Evolutionary conservation across 768 basidiomycete species (phyloP).

Genomic region (Tylopilus rubrobrunneus): DNA sequence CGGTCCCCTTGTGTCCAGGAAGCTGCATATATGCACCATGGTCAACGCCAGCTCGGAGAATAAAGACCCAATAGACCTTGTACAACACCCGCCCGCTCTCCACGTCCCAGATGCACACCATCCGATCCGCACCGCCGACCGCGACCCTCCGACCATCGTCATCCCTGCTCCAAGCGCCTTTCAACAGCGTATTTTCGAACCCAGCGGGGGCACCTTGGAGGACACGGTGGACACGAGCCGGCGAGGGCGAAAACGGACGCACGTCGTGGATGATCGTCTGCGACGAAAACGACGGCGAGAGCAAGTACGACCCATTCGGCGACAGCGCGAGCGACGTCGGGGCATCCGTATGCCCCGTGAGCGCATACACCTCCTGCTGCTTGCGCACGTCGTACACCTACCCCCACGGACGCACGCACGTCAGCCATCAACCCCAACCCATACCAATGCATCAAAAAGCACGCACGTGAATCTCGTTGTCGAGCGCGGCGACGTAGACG

Average conservation of each 20-base stretch:
- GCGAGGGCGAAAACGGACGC: conserved; percentile 87
- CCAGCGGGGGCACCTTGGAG: conserved; percentile 87
- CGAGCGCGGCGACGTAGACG: conserved; percentile 87
- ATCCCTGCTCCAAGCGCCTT: conserved; percentile 83
- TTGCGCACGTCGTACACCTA: conserved; percentile 92
- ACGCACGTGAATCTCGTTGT: conserved; percentile 94
- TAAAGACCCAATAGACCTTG: conserved; percentile 50
- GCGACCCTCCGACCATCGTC: conserved; percentile 80
- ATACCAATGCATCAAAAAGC: too few species aligned
- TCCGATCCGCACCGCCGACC: conserved; percentile 87
- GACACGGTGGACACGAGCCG: conserved; percentile 74
- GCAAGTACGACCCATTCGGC: conserved; percentile 81
- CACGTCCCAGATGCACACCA: conserved; percentile 84
- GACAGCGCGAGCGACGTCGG: conserved; percentile 92
- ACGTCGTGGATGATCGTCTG: conserved; percentile 89
- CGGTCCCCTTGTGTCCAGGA: conserved; percentile 95
- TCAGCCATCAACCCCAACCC: too few species aligned
- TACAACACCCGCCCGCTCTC: conserved; percentile 72
- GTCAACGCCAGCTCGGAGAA: background rate
- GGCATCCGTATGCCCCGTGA: conserved; percentile 87
- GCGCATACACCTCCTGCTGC: conserved; percentile 70
- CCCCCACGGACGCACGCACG: too few species aligned
- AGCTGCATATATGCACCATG: conserved; percentile 44
- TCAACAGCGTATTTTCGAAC: conserved; percentile 84
- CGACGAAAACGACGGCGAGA: conserved; percentile 89